Percentiles rank a stretch among this genome's conserved stretches.
Evolutionary conservation across 225 moss, liverwort and hornwort species (phyloP).

Genomic region (Physcomitrellopsis africana): DNA sequence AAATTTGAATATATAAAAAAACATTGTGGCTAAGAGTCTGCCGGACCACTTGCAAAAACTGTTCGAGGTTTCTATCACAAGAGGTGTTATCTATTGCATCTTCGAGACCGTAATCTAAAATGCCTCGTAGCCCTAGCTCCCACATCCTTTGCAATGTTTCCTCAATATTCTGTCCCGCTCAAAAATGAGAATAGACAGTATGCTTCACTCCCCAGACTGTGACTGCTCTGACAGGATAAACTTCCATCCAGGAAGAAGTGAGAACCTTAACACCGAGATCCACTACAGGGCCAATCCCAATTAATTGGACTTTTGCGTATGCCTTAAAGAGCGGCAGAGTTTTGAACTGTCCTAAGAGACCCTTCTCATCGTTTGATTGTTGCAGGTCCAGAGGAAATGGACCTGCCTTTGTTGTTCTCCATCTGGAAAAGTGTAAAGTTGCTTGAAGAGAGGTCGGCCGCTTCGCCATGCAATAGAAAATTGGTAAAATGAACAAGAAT

Average conservation of each 20-base stretch:
- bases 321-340: constrained; percentile 67
- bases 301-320: constrained; percentile 68
- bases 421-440: constrained; percentile 35
- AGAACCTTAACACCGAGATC: constrained; percentile 75
- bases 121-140: constrained; percentile 78
- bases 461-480: constrained; percentile 54
- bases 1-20: too few species aligned
- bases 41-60: constrained; percentile 67
- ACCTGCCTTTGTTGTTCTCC: constrained; percentile 37
- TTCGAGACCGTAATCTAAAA: constrained; percentile 86
- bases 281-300: constrained; percentile 71
- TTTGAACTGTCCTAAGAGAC: constrained; percentile 64
- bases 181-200: constrained; percentile 86
- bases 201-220: constrained; percentile 67
- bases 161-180: constrained; percentile 72
- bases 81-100: constrained; percentile 76
- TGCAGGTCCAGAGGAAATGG: constrained; percentile 38
- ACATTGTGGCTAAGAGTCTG: too few species aligned
- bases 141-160: constrained; percentile 83
- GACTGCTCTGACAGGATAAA: constrained; percentile 53
- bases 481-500: background rate
- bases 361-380: constrained; percentile 54
- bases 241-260: constrained; percentile 68
- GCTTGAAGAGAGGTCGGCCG: constrained; percentile 34
- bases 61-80: constrained; percentile 66